Evolutionary conservation across 108 stramenopile genomes (phyloP).

Genomic region (Bacterosira constricta): DNA sequence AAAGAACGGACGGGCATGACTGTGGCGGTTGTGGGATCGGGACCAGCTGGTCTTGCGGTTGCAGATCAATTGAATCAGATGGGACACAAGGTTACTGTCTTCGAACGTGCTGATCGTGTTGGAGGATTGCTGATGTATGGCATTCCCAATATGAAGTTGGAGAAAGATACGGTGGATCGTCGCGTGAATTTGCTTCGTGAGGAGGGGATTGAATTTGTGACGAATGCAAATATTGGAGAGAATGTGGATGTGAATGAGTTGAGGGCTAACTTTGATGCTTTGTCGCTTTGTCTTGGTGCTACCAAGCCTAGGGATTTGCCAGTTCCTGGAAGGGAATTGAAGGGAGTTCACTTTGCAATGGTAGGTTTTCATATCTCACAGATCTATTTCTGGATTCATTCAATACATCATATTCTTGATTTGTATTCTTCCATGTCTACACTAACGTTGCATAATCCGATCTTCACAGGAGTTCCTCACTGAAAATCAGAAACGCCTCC

Average conservation of each 20-base stretch:
- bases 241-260: constrained; percentile 93
- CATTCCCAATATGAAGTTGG: constrained; percentile 98
- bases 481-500: constrained; percentile 94
- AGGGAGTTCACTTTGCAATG: constrained; percentile 93
- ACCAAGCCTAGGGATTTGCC: constrained; percentile 96
- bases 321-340: constrained; percentile 91
- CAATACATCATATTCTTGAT: not conserved
- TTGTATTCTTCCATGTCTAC: constrained; percentile 12
- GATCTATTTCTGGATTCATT: not conserved
- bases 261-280: constrained; percentile 84
- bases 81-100: constrained; percentile 97
- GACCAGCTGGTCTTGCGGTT: constrained; percentile 91
- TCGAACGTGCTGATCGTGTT: constrained; percentile 92
- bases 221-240: constrained; percentile 92
- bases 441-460: not conserved
- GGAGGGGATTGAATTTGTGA: constrained; percentile 96
- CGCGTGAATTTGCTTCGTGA: constrained; percentile 92
- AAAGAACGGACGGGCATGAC: constrained; percentile 92
- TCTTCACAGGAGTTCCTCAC: constrained; percentile 90
- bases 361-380: too few species aligned
- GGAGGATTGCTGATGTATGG: constrained; percentile 98
- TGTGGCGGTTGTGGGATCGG: constrained; percentile 94
- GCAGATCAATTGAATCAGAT: constrained; percentile 96
- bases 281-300: constrained; percentile 88
- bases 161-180: constrained; percentile 95